Percentiles rank a stretch among this genome's conserved stretches.
Conservation (phyloP, 306 rosid genomes). For the Glycyrrhiza uralensis region DNA sequence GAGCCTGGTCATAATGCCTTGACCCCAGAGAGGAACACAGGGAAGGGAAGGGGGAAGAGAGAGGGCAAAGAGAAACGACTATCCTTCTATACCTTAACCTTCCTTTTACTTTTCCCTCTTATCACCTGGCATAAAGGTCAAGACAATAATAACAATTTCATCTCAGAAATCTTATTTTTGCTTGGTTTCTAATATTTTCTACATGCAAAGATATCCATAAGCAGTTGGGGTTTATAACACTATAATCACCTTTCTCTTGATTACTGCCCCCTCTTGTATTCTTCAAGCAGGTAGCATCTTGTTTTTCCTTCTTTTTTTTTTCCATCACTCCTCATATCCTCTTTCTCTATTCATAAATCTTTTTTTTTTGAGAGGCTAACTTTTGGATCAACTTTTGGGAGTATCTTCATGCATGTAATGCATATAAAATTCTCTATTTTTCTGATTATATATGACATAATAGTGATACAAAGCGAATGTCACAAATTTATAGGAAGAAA, state of each 20-base stretch:
- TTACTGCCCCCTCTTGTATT: background rate
- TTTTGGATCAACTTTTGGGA: too few relatives aligned
- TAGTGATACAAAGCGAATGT: slow-evolving; percentile 1
- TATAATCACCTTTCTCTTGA: background rate
- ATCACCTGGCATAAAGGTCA: background rate
- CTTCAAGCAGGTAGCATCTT: slow-evolving; percentile 20
- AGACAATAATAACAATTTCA: background rate
- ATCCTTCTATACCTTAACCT: slow-evolving; percentile 3
- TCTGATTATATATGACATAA: background rate
- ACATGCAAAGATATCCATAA: background rate
- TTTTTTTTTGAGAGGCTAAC: too few relatives aligned
- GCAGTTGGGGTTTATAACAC: background rate
- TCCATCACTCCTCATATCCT: background rate
- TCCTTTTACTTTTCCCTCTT: slow-evolving; percentile 12
- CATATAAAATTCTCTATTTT: background rate
- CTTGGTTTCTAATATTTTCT: background rate
- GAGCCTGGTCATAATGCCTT: slow-evolving; percentile 21
- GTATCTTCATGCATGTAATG: background rate
- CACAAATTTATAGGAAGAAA: background rate
- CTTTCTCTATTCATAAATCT: background rate
- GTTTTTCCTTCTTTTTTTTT: background rate
- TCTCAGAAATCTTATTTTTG: background rate
- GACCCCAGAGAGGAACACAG: slow-evolving; percentile 16
- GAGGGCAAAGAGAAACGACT: slow-evolving; percentile 11
- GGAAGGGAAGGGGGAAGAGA: slow-evolving; percentile 3